Percentiles rank a stretch among this genome's conserved stretches.
phyloP scores from a whole-genome alignment of 139 green algal genomes.

The Asterochloris erici region DNA sequence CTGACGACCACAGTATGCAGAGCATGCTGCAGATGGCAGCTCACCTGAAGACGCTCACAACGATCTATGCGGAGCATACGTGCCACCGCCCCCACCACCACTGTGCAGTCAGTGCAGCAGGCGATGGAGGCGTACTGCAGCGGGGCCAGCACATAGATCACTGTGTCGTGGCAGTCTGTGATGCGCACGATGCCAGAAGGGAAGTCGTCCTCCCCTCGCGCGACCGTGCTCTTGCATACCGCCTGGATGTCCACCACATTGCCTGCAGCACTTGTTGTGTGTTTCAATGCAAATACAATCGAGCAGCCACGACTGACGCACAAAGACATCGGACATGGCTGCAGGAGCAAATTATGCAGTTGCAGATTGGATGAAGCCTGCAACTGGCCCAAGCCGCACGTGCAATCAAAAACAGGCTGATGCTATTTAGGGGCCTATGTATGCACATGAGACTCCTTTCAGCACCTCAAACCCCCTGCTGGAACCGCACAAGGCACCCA shows the following conservation, averaged over 20 bases:
- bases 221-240: constrained; percentile 70
- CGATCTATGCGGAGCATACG: constrained; percentile 63
- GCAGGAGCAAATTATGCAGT: too few species aligned
- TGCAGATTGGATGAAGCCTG: too few species aligned
- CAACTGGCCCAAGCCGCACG: too few species aligned
- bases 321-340: too few species aligned
- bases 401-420: too few species aligned
- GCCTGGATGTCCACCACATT: constrained; percentile 44
- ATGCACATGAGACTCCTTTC: too few species aligned
- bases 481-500: too few species aligned
- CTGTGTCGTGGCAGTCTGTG: constrained; percentile 79
- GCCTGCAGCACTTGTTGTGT: constrained; percentile 13
- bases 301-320: too few species aligned
- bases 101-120: constrained; percentile 74
- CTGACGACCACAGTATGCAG: too few species aligned
- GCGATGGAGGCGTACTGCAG: constrained; percentile 67
- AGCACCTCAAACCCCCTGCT: constrained; percentile 3
- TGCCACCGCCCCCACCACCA: constrained; percentile 70
- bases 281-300: too few species aligned
- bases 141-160: constrained; percentile 82
- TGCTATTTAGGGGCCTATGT: too few species aligned
- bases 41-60: constrained; percentile 65
- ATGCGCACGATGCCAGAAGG: constrained; percentile 48
- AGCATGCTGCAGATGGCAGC: background rate
- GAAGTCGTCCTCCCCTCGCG: constrained; percentile 73